A percentile compares a stretch with the other conserved stretches of the same genome.
phyloP scores from a whole-genome alignment of 805 yeast genomes.

The Saccharomycopsis malanga region DNA sequence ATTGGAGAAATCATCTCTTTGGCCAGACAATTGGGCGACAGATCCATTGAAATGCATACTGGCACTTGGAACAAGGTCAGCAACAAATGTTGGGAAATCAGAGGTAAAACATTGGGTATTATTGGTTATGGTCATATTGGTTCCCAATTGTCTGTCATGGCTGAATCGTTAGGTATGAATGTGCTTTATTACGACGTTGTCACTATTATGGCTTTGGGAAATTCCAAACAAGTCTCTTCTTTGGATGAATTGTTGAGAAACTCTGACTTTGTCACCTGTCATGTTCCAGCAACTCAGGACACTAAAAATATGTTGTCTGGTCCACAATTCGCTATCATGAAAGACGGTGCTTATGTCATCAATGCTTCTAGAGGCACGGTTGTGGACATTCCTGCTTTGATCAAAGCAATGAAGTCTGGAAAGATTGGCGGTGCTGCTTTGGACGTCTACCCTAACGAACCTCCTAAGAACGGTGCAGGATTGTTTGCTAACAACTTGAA shows the following conservation, averaged over 20 bases:
- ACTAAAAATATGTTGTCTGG: constrained; percentile 84
- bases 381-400: constrained; percentile 89
- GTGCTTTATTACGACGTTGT: constrained; percentile 87
- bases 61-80: constrained; percentile 98
- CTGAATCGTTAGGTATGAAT: constrained; percentile 97
- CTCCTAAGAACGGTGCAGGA: constrained; percentile 90
- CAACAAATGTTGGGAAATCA: constrained; percentile 95
- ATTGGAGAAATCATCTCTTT: constrained; percentile 89
- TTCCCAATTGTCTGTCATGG: constrained; percentile 90
- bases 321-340: constrained; percentile 93
- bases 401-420: constrained; percentile 86
- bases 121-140: constrained; percentile 99
- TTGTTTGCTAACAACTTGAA: constrained; percentile 69
- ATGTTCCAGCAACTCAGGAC: constrained; percentile 92
- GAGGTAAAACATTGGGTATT: constrained; percentile 97
- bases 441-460: constrained; percentile 96
- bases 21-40: constrained; percentile 95
- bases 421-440: constrained; percentile 95
- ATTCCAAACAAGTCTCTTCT: constrained; percentile 85
- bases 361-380: constrained; percentile 98
- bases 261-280: constrained; percentile 87
- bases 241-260: constrained; percentile 72
- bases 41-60: constrained; percentile 91
- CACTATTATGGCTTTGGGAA: constrained; percentile 95
- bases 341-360: constrained; percentile 87